Evolutionary conservation across 768 basidiomycete species (phyloP).

Genomic region (Calocera viscosa): DNA sequence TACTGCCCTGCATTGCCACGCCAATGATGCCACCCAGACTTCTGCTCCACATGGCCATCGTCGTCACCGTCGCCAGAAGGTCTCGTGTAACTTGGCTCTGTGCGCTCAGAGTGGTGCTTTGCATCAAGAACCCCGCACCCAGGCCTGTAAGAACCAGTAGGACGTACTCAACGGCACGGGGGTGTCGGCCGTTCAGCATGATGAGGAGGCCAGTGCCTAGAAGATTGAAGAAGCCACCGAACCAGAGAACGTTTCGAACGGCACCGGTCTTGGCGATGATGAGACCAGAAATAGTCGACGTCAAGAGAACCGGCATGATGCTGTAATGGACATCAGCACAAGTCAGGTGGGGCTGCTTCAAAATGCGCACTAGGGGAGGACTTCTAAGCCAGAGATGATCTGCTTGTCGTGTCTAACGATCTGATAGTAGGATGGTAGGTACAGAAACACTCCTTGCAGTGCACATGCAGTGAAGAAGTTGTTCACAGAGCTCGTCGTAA

Average conservation of each 20-base stretch:
- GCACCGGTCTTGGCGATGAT: neutral
- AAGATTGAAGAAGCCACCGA: neutral
- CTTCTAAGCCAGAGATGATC: neutral
- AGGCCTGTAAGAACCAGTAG: neutral
- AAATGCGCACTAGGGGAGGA: neutral
- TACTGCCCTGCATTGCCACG: constrained; percentile 1
- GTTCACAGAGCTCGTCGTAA: neutral
- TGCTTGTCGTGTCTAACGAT: constrained; percentile 3
- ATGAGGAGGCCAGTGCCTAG: neutral
- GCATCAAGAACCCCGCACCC: neutral
- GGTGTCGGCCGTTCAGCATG: neutral
- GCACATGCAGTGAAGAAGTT: neutral
- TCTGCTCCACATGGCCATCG: neutral
- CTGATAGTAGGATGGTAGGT: neutral
- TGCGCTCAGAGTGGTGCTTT: neutral
- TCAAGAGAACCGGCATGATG: neutral
- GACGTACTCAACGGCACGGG: constrained; percentile 1
- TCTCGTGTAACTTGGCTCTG: constrained; percentile 1
- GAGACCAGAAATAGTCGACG: neutral
- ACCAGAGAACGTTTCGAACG: neutral
- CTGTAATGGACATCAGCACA: neutral
- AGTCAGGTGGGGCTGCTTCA: neutral
- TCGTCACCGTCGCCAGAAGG: neutral
- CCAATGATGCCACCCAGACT: neutral
- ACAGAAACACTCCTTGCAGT: neutral